Conservation (phyloP, 2,329 filamentous ascomycete species). For the Hymenoscyphus linearis region DNA sequence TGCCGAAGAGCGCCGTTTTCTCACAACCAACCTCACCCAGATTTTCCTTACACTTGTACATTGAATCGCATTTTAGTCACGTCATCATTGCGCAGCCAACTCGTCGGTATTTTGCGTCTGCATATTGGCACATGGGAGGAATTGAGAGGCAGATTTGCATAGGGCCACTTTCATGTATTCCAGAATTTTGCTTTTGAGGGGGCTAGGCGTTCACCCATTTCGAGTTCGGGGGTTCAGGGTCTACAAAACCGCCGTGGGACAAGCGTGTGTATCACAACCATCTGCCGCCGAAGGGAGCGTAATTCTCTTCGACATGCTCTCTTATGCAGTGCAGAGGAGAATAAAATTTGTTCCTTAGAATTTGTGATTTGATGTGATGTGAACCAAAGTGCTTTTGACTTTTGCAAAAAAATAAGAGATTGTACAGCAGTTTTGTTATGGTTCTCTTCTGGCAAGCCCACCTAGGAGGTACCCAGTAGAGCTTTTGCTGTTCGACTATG, state of each 20-base stretch:
- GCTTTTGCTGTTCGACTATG: neutral
- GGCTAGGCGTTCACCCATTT: conserved; percentile 22
- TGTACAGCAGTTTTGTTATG: too few species aligned
- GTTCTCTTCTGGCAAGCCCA: too few species aligned
- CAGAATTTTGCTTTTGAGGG: conserved; percentile 14
- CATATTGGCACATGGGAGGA: conserved; percentile 19
- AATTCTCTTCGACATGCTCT: neutral
- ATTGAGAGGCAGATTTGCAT: conserved; percentile 19
- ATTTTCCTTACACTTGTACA: conserved; percentile 21
- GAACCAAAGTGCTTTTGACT: neutral
- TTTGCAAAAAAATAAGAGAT: neutral
- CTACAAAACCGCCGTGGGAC: neutral
- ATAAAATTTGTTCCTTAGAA: neutral
- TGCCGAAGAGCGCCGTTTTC: neutral
- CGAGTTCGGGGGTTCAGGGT: conserved; percentile 2
- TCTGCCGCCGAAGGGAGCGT: neutral
- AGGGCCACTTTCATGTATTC: conserved; percentile 18
- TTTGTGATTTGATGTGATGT: neutral
- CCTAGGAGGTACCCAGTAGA: too few species aligned
- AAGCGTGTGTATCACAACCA: neutral
- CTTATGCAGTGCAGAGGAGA: neutral
- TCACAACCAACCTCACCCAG: neutral
- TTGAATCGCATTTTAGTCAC: conserved; percentile 11
- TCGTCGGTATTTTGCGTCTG: conserved; percentile 12
- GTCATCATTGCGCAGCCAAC: conserved; percentile 11